Conservation (phyloP, 164 flowering plant genomes). For the Nymphaea colorata region DNA sequence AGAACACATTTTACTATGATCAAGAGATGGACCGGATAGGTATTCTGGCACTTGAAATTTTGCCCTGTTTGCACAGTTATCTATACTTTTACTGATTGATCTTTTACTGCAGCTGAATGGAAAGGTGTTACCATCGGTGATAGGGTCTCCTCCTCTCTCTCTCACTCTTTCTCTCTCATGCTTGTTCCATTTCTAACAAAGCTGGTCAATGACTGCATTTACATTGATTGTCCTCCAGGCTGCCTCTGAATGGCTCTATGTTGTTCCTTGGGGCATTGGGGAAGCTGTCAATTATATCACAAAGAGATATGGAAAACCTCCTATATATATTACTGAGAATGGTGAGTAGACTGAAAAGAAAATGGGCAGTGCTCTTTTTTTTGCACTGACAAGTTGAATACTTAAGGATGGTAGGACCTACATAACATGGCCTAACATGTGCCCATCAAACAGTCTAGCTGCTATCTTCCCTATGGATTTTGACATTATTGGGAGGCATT, state of each 20-base stretch:
- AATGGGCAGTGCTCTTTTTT: too few relatives aligned
- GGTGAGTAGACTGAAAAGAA: conserved; percentile 23
- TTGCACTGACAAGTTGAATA: too few relatives aligned
- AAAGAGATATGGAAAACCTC: conserved; percentile 46
- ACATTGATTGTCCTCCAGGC: conserved; percentile 31
- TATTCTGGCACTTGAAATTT: conserved; percentile 3
- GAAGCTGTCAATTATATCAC: conserved; percentile 56
- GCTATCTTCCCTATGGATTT: too few relatives aligned
- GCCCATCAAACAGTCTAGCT: too few relatives aligned
- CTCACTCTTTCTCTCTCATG: neutral
- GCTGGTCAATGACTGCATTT: too few relatives aligned
- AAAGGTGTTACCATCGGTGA: conserved; percentile 66
- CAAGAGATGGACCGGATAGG: conserved; percentile 64
- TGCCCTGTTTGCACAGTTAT: neutral
- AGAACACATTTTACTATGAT: conserved; percentile 30
- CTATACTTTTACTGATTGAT: neutral
- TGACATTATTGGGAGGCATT: too few relatives aligned
- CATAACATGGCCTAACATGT: too few relatives aligned
- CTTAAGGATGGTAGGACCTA: too few relatives aligned
- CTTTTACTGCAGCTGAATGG: conserved; percentile 36
- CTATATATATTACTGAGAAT: conserved; percentile 69
- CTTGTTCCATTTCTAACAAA: too few relatives aligned
- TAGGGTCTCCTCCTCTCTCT: conserved; percentile 33
- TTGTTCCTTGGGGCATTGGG: conserved; percentile 90
- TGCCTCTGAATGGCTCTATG: conserved; percentile 84